Percentiles rank a stretch among this genome's conserved stretches.
Conservation (phyloP, 305 asterid genomes). For the Fraxinus sp. region DNA sequence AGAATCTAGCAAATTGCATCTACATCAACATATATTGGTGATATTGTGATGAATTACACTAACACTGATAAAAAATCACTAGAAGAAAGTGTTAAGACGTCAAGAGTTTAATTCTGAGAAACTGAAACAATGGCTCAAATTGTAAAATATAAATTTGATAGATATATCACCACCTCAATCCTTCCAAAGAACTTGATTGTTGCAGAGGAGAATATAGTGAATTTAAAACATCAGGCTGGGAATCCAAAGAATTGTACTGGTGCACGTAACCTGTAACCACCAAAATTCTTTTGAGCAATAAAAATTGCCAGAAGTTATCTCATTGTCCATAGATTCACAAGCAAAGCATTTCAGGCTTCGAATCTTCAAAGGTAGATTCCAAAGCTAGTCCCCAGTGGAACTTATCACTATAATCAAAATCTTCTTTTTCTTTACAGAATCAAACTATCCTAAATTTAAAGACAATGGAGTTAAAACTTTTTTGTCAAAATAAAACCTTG, state of each 20-base stretch:
- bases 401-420: conserved; percentile 2
- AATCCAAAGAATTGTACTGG: conserved; percentile 87
- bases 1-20: not conserved
- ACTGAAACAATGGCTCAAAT: conserved; percentile 13
- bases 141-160: conserved; percentile 16
- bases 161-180: conserved; percentile 60
- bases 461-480: not conserved
- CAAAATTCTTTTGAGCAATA: conserved; percentile 31
- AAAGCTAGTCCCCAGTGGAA: conserved; percentile 1
- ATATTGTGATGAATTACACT: conserved; percentile 7
- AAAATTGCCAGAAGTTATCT: not conserved
- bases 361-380: conserved; percentile 18
- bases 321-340: conserved; percentile 13
- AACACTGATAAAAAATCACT: not conserved
- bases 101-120: not conserved
- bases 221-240: conserved; percentile 91
- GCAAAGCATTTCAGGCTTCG: conserved; percentile 16
- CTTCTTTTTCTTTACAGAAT: conserved; percentile 12
- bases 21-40: conserved; percentile 11
- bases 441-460: conserved; percentile 4
- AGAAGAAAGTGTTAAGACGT: not conserved
- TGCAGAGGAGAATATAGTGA: conserved; percentile 95
- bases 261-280: conserved; percentile 78
- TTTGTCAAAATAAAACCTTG: not conserved
- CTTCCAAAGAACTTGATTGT: conserved; percentile 84